Base-by-base conservation (phyloP, 1,139 yeast genomes). In the Geotrichum carabidarum region DNA sequence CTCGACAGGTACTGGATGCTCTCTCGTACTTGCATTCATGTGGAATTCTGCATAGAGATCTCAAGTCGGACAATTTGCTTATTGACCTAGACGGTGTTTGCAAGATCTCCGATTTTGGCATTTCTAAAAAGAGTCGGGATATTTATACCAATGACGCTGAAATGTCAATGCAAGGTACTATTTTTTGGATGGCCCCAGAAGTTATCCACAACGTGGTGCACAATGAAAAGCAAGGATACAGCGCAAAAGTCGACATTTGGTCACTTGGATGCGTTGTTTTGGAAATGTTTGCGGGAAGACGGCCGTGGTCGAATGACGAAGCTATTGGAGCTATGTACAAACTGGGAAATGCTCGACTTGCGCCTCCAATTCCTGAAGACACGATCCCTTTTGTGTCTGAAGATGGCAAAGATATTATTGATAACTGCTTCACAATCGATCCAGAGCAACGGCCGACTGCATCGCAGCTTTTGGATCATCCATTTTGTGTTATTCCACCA, bases 161-260 rank as follows among this genome's bases (percentile, higher is more conserved):
- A 57, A 88, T 91, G 95, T 91, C 98, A 12, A 86, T 86, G 93
- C 96, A 94, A 71, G 99, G 99, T 18, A 91, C 99, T 0, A 91
- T 94, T 1, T 94, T 91, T 68, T 94, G 99, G 99, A 94, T 94
- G 99, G 99, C 99, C 0, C 99, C 99, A 0, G 99, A 94, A 68
- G 96, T 94, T 58, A 90, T 94, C 55, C 89, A 87, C 66, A 84
- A 84, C 62, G 83, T 82, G 40, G 83, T 82, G 4, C 83, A 80
- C 64, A 86, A 86, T 63, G 84, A 83, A 55, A 86, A 85, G 61
- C 95, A 86, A 67, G 98, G 98, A 0, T 94, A 94, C 68, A 88
- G 95, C 73, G 99, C 99, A 31, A 94, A 94, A 70, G 90, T 94
- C 40, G 78, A 75, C 55, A 71, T 78, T 65, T 70, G 85, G 84